phyloP scores from a whole-genome alignment of 176 grass and related monocot genomes.

The Paspalum vaginatum region DNA sequence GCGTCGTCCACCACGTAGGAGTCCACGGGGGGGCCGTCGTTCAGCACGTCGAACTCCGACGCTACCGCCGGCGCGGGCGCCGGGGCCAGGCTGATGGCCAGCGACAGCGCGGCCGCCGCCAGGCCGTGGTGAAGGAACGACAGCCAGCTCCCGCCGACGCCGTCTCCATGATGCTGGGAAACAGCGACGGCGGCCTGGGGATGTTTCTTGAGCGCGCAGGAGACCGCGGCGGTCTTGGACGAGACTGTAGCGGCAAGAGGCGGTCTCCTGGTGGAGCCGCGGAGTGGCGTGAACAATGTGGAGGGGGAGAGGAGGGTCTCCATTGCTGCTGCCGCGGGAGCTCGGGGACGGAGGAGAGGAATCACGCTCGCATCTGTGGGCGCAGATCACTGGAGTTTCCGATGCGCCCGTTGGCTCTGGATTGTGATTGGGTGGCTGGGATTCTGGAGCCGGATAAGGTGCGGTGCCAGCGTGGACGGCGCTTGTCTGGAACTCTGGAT shows the following conservation, averaged over 20 bases:
- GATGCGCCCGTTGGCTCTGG: conserved; percentile 42
- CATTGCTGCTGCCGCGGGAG: conserved; percentile 53
- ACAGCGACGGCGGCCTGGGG: not conserved
- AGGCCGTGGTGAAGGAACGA: conserved; percentile 83
- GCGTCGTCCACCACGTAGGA: conserved; percentile 92
- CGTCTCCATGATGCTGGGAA: not conserved
- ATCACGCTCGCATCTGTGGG: conserved; percentile 38
- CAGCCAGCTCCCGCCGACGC: conserved; percentile 50
- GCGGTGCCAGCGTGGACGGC: conserved; percentile 32
- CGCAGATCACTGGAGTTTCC: conserved; percentile 32
- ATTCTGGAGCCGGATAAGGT: conserved; percentile 83
- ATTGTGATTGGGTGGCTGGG: conserved; percentile 85
- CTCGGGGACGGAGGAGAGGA: conserved; percentile 1
- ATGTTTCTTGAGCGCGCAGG: conserved; percentile 50
- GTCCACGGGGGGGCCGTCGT: conserved; percentile 69
- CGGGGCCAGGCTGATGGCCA: conserved; percentile 74
- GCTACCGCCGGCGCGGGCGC: conserved; percentile 55
- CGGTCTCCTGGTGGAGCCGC: conserved; percentile 52
- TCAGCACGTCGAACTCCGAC: conserved; percentile 95
- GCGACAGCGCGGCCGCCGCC: conserved; percentile 66
- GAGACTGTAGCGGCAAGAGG: conserved; percentile 7
- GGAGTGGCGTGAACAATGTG: conserved; percentile 56
- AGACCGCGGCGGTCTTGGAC: conserved; percentile 37
- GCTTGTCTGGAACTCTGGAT: too few species aligned
- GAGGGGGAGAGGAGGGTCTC: conserved; percentile 85